Percentiles rank a stretch among this genome's conserved stretches.
These are phyloP conservation scores for Carex sylvatica DNA, from an alignment of 202 grass and related monocot species.

Conservation along the genomic window DNA sequence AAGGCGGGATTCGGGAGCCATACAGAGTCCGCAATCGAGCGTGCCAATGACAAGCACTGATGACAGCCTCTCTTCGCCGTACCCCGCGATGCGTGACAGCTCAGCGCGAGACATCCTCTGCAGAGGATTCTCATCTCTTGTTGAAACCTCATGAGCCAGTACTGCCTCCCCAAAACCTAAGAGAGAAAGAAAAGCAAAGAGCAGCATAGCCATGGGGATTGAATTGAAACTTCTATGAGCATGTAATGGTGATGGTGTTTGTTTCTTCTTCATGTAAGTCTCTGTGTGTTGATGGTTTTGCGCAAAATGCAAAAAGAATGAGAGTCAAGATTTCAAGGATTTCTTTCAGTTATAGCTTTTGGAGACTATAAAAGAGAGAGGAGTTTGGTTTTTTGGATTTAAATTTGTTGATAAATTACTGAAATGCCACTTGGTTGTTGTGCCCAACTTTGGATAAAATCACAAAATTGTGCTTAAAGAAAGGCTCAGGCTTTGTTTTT, in stretches of 20 bases:
- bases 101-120: conserved; percentile 49
- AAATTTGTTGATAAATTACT: not conserved
- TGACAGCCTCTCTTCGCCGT: conserved; percentile 67
- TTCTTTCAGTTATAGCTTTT: conserved; percentile 1
- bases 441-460: not conserved
- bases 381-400: not conserved
- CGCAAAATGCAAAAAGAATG: not conserved
- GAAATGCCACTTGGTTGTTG: conserved; percentile 19
- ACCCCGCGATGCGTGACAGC: conserved; percentile 58
- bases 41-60: conserved; percentile 60
- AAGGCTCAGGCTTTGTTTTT: not conserved
- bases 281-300: not conserved
- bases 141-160: not conserved
- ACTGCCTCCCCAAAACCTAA: not conserved
- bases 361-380: not conserved
- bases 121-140: conserved; percentile 28
- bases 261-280: not conserved
- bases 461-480: conserved; percentile 6
- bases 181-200: conserved; percentile 18
- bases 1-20: conserved; percentile 31
- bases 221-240: not conserved
- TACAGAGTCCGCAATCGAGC: conserved; percentile 51
- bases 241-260: not conserved
- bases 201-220: not conserved
- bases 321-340: not conserved